A percentile compares a stretch with the other conserved stretches of the same genome.
Evolutionary conservation across 441 rosid genomes (phyloP).

Genomic region (Biscutella auriculata): DNA sequence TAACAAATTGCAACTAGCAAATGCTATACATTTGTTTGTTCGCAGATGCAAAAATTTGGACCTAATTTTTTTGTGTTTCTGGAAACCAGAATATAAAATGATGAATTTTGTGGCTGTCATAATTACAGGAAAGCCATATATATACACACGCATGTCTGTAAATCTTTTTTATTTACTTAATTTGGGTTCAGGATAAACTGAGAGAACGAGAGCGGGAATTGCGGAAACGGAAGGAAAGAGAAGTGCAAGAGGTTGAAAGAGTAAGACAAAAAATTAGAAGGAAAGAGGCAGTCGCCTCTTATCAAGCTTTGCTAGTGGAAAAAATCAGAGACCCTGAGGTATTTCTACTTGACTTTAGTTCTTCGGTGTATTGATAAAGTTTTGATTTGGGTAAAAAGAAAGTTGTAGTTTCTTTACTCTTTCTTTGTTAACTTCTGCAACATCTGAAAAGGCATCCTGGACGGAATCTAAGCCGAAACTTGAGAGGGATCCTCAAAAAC

Average conservation of each 20-base stretch:
- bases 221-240: conserved; percentile 92
- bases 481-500: conserved; percentile 95
- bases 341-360: conserved; percentile 2
- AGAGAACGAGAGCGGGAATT: conserved; percentile 83
- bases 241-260: conserved; percentile 93
- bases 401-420: conserved; percentile 4
- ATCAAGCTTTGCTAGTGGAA: conserved; percentile 93
- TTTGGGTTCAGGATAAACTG: conserved; percentile 55
- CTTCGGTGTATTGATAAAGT: not conserved
- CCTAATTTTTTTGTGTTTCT: not conserved
- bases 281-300: conserved; percentile 78
- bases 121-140: not conserved
- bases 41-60: not conserved
- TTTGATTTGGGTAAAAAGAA: too few species aligned
- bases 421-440: conserved; percentile 13
- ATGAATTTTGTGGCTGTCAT: not conserved
- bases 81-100: not conserved
- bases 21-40: not conserved
- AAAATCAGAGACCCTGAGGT: conserved; percentile 93
- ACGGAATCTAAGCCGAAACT: conserved; percentile 74
- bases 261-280: conserved; percentile 76
- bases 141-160: not conserved
- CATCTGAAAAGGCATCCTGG: conserved; percentile 67
- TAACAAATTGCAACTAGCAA: not conserved
- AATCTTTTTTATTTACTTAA: not conserved